phyloP scores from a whole-genome alignment of 345 rosid genomes.

The Brassica incana region DNA sequence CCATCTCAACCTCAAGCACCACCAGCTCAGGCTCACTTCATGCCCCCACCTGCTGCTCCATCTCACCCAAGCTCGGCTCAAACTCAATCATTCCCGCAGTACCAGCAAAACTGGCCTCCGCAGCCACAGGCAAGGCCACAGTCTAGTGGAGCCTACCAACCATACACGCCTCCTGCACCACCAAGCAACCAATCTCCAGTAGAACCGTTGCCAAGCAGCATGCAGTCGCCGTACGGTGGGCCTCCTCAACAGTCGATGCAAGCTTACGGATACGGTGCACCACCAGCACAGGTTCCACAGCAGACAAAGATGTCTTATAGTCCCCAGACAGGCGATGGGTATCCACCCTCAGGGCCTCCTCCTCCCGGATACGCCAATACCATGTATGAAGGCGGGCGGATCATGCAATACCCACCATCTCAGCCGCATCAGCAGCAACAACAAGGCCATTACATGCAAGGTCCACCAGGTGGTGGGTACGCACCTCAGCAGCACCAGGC shows the following conservation, averaged over 20 bases:
- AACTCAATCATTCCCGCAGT: slow-evolving; percentile 62
- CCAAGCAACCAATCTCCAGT: slow-evolving; percentile 58
- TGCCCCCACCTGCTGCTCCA: slow-evolving; percentile 35
- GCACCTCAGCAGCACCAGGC: slow-evolving; percentile 52
- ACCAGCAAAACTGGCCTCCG: slow-evolving; percentile 55
- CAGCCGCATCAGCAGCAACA: slow-evolving; percentile 50
- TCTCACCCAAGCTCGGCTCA: slow-evolving; percentile 69
- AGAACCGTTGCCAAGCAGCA: slow-evolving; percentile 63
- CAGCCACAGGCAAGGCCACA: slow-evolving; percentile 77
- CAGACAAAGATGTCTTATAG: slow-evolving; percentile 64
- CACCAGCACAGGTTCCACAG: slow-evolving; percentile 61
- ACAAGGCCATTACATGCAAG: slow-evolving; percentile 58
- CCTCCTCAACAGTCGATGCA: slow-evolving; percentile 68
- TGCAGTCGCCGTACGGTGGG: slow-evolving; percentile 67
- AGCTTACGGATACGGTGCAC: slow-evolving; percentile 72
- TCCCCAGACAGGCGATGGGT: slow-evolving; percentile 63
- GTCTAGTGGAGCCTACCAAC: slow-evolving; percentile 58
- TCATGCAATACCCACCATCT: slow-evolving; percentile 45
- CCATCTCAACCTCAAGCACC: slow-evolving; percentile 38
- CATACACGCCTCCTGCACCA: slow-evolving; percentile 60
- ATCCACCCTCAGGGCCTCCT: slow-evolving; percentile 57
- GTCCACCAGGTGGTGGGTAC: slow-evolving; percentile 64
- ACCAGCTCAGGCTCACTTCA: slow-evolving; percentile 31
- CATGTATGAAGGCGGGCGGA: slow-evolving; percentile 72
- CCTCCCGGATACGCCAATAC: slow-evolving; percentile 60